Evolutionary conservation across 306 rosid species (phyloP).

Genomic region (Quercus suber): DNA sequence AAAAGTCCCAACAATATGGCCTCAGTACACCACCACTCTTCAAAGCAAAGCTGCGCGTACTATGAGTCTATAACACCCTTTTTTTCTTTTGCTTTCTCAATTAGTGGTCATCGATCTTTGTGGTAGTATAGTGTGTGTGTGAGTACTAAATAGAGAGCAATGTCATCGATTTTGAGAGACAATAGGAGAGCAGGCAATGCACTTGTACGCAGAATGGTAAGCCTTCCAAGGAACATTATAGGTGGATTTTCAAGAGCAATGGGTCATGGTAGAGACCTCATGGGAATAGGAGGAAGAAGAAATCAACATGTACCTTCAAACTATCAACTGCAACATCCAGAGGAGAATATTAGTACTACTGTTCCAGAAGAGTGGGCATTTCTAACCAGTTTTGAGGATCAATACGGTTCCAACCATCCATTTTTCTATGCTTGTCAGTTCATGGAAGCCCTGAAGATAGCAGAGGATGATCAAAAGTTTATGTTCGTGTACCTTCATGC

Average conservation of each 20-base stretch:
- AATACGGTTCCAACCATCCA: conserved; percentile 60
- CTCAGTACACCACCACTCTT: neutral
- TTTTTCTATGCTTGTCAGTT: conserved; percentile 63
- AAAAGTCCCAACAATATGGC: neutral
- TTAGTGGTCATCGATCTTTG: neutral
- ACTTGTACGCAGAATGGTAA: conserved; percentile 53
- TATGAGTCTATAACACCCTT: no score
- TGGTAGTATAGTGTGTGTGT: neutral
- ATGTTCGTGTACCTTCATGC: conserved; percentile 80
- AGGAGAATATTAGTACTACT: no score
- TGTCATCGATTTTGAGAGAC: conserved; percentile 49
- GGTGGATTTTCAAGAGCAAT: conserved; percentile 49
- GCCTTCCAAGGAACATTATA: conserved; percentile 59
- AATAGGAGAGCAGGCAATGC: conserved; percentile 29
- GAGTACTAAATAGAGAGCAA: conserved; percentile 1
- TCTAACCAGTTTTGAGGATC: conserved; percentile 49
- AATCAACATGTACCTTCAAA: no score
- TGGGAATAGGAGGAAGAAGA: no score
- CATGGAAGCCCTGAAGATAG: conserved; percentile 51
- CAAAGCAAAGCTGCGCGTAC: neutral
- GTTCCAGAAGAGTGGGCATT: conserved; percentile 23
- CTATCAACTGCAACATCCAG: no score
- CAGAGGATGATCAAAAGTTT: conserved; percentile 63
- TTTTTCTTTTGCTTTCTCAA: neutral
- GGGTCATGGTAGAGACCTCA: no score